phyloP scores from a whole-genome alignment of 2,329 filamentous ascomycete species.

The Scolecobasidium constrictum region DNA sequence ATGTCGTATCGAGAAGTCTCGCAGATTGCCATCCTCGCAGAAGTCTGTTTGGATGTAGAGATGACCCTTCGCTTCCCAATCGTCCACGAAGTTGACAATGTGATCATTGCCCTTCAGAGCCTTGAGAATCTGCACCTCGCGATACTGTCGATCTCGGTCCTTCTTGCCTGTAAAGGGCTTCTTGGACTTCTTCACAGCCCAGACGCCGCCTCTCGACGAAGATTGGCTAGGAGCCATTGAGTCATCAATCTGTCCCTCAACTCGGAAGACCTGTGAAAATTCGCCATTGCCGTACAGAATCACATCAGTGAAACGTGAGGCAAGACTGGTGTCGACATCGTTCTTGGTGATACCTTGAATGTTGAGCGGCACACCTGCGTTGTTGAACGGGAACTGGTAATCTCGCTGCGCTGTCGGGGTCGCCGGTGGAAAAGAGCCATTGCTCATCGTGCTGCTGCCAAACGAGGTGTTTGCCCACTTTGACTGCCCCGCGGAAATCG shows the following conservation, averaged over 20 bases:
- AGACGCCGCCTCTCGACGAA: conserved; percentile 41
- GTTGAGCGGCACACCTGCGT: conserved; percentile 19
- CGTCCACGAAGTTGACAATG: conserved; percentile 70
- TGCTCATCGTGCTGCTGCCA: conserved; percentile 27
- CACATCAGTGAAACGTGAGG: conserved; percentile 68
- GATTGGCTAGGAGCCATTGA: conserved; percentile 16
- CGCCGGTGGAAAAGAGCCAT: conserved; percentile 53
- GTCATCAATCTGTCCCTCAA: conserved; percentile 40
- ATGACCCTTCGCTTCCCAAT: conserved; percentile 76
- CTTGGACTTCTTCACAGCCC: conserved; percentile 88
- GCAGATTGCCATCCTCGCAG: conserved; percentile 86
- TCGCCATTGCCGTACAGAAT: conserved; percentile 77
- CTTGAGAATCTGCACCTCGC: conserved; percentile 72
- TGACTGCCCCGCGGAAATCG: conserved; percentile 57
- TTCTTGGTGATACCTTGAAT: conserved; percentile 43
- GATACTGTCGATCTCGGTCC: conserved; percentile 73
- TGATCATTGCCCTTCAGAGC: conserved; percentile 73
- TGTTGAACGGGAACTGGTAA: conserved; percentile 45
- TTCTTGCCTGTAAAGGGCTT: conserved; percentile 65
- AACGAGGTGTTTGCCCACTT: conserved; percentile 15
- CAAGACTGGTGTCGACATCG: conserved; percentile 65
- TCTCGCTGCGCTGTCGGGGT: conserved; percentile 66
- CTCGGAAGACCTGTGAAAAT: conserved; percentile 86
- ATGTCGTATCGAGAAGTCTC: conserved; percentile 71
- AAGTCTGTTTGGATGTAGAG: conserved; percentile 97